A percentile compares a stretch with the other conserved stretches of the same genome.
Evolutionary conservation across 2,329 filamentous ascomycete genomes (phyloP).

Genomic region (Ophiostoma quercus): DNA sequence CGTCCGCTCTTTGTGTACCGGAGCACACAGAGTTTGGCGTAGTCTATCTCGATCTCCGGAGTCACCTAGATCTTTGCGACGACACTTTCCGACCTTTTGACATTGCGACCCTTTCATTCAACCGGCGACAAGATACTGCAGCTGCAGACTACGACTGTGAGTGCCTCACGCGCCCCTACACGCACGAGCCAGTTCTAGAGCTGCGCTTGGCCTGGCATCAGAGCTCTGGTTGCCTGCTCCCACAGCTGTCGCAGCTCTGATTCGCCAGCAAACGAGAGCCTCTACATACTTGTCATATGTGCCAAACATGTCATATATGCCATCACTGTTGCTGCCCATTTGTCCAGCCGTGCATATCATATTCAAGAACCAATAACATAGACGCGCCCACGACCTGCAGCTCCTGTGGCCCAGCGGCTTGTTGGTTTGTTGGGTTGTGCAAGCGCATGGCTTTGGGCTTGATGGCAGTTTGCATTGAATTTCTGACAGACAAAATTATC

Average conservation of each 20-base stretch:
- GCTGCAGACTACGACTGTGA: conserved; percentile 1
- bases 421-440: background rate
- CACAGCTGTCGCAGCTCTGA: background rate
- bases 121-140: background rate
- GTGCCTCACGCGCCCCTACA: background rate
- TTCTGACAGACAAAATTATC: background rate
- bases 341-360: background rate
- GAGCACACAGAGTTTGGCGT: conserved; percentile 24
- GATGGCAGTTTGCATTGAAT: background rate
- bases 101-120: too few species aligned
- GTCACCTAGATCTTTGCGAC: conserved; percentile 14
- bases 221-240: background rate
- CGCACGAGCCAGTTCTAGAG: background rate
- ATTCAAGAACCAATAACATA: background rate
- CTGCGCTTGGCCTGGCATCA: background rate
- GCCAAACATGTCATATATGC: background rate
- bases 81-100: background rate
- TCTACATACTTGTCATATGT: background rate
- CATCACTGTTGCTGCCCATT: background rate
- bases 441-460: conserved; percentile 7
- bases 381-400: background rate
- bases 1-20: conserved; percentile 15
- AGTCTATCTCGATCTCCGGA: conserved; percentile 18
- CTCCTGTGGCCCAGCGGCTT: background rate
- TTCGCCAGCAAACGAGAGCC: background rate